Conservation (phyloP, 208 protist genomes). For the Crithidia sp. region DNA sequence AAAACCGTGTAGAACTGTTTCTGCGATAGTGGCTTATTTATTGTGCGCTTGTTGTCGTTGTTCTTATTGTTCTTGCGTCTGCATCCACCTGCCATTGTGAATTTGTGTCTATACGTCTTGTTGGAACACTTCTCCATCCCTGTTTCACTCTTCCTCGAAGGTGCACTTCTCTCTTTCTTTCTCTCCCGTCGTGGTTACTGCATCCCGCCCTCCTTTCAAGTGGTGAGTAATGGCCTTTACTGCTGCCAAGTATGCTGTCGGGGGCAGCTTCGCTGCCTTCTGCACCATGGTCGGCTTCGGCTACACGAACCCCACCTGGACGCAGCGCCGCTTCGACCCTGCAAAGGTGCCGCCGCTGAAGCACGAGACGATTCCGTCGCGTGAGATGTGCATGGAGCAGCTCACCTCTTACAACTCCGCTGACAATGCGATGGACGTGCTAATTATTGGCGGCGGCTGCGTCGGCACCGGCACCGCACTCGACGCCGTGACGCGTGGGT, state of each 20-base stretch:
- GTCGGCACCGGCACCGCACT: constrained; percentile 94
- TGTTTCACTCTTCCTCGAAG: not conserved
- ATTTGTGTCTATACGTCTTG: too few species aligned
- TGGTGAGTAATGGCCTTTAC: constrained; percentile 33
- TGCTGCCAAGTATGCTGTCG: constrained; percentile 52
- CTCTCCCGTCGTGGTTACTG: not conserved
- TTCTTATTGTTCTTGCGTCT: too few species aligned
- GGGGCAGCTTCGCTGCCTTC: constrained; percentile 43
- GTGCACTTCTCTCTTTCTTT: not conserved
- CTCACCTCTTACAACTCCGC: constrained; percentile 49
- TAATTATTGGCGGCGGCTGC: constrained; percentile 96
- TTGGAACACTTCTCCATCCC: too few species aligned
- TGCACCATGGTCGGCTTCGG: constrained; percentile 66
- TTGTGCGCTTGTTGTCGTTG: too few species aligned
- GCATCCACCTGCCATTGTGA: too few species aligned
- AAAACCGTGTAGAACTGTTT: too few species aligned
- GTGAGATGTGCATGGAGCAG: constrained; percentile 57
- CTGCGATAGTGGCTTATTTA: too few species aligned
- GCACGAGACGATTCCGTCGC: constrained; percentile 48
- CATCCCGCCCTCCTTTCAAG: not conserved
- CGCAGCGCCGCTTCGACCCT: constrained; percentile 71
- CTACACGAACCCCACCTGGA: constrained; percentile 82
- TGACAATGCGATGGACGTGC: constrained; percentile 88
- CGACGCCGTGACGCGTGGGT: constrained; percentile 93
- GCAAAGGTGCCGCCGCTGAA: constrained; percentile 47